Evolutionary conservation across 306 rosid genomes (phyloP).

Genomic region (Oemleria cerasiformis): DNA sequence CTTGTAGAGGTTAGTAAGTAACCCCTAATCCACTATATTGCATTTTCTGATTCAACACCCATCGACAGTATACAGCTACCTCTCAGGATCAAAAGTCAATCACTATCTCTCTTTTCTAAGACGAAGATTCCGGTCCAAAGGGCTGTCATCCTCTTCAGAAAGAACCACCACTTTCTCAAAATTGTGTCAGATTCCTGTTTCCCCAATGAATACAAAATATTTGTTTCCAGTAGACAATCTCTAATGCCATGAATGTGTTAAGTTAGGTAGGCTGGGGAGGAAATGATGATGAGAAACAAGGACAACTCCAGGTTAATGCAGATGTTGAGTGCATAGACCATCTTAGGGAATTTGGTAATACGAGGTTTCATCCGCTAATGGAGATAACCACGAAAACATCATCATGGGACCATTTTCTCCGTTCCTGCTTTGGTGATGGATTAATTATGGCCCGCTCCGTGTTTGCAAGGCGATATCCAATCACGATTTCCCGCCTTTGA

Average conservation of each 20-base stretch:
- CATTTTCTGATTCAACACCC: neutral
- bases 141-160: conserved; percentile 11
- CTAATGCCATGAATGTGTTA: neutral
- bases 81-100: no score
- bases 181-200: neutral
- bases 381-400: conserved; percentile 87
- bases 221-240: neutral
- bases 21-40: neutral
- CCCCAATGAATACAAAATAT: neutral
- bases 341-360: neutral
- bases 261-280: neutral
- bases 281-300: conserved; percentile 1
- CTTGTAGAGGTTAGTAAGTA: conserved; percentile 3
- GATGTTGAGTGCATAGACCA: neutral
- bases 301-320: neutral
- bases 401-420: conserved; percentile 78
- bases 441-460: conserved; percentile 79
- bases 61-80: neutral
- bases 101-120: neutral
- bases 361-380: conserved; percentile 39
- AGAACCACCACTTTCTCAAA: conserved; percentile 16
- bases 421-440: conserved; percentile 59
- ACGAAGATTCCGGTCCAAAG: conserved; percentile 17
- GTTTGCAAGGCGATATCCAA: conserved; percentile 67
- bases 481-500: conserved; percentile 74